Base-by-base conservation (phyloP, 805 yeast genomes). In the Clavispora carvajalis region DNA sequence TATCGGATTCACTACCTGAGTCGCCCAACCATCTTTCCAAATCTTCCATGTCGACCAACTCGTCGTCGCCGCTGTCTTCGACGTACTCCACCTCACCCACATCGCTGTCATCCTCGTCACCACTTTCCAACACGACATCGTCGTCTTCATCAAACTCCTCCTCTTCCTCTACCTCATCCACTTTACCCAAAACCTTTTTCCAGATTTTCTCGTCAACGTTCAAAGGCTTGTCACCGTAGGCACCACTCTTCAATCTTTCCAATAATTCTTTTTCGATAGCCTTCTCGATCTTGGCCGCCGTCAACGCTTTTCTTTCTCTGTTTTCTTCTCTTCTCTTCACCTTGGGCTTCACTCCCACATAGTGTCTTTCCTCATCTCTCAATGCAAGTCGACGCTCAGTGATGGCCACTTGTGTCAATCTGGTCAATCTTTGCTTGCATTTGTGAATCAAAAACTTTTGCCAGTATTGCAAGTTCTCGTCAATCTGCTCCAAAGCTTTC, bases 211-310 rank as follows among this genome's bases (percentile, higher is more conserved):
- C 96, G 55, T 93, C 98, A 26, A 93, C 98, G 57, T 93, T 93
- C 59, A 93, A 73, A 41, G 99, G 99, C 63, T 91, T 87, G 59
- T 93, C 98, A 50, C 99, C 99, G 60, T 93, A 93, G 2, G 98
- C 98, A 46, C 99, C 99, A 57, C 91, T 81, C 79, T 93, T 93
- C 58, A 93, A 77, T 65, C 99, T 81, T 40, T 90, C 96, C 57
- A 93, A 73, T 50, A 93, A 75, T 65, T 93, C 99, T 67, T 88
- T 88, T 65, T 93, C 99, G 53, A 93, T 93, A 11, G 96, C 89
- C 67, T 87, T 88, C 62, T 93, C 99, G 52, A 93, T 87, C 71
- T 85, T 86, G 19, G 99, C 99, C 29, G 99, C 98, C 18, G 87
- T 87, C 46, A 93, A 71, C 0, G 99, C 99, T 69, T 93, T 93